A percentile compares a stretch with the other conserved stretches of the same genome.
Evolutionary conservation across 1,284 basidiomycete species (phyloP).

Genomic region (Trametes versicolor): DNA sequence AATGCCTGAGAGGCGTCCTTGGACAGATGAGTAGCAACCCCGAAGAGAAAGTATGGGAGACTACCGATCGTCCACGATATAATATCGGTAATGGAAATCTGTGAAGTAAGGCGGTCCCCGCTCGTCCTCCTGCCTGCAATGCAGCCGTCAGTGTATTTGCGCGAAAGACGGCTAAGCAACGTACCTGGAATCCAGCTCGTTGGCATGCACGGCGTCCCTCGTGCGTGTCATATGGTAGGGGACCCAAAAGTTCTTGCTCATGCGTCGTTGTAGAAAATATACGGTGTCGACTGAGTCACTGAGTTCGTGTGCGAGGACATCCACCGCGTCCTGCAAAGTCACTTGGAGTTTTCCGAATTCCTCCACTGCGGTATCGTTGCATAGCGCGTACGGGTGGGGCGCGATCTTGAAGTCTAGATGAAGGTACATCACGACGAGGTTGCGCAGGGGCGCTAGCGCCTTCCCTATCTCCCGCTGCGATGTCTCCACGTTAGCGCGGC

Average conservation of each 20-base stretch:
- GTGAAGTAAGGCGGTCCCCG: neutral
- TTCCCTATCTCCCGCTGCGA: neutral
- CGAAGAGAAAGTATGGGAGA: neutral
- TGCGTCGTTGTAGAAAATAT: neutral
- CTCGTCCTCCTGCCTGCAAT: neutral
- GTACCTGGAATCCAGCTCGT: no score
- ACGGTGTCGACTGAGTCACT: neutral
- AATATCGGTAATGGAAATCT: neutral
- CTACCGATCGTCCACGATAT: neutral
- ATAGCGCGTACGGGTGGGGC: slow-evolving; percentile 1
- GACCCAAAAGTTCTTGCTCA: neutral
- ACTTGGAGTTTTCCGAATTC: neutral
- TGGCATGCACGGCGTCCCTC: neutral
- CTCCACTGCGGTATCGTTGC: neutral
- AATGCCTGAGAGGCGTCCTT: no score
- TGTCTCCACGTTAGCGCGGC: neutral
- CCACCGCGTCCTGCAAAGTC: neutral
- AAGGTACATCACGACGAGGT: neutral
- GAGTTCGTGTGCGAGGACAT: neutral
- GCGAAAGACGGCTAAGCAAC: no score
- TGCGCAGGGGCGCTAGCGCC: slow-evolving; percentile 2
- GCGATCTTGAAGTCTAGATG: slow-evolving; percentile 7
- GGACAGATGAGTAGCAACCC: no score
- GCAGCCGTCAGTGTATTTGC: neutral
- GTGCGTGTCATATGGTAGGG: neutral